Evolutionary conservation across 768 basidiomycete genomes (phyloP).

Genomic region (Russula emetica): DNA sequence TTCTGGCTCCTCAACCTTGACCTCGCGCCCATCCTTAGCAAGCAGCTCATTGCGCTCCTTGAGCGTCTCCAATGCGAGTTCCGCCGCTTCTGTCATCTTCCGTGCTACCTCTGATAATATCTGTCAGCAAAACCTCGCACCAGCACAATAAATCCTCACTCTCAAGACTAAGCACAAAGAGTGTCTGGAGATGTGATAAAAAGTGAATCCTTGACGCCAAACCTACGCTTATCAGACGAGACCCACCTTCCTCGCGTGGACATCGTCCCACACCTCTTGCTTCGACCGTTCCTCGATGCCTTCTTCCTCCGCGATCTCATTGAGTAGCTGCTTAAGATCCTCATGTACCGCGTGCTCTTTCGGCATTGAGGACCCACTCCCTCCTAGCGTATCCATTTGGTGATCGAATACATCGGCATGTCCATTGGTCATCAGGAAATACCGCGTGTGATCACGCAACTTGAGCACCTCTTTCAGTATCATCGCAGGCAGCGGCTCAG

Average conservation of each 20-base stretch:
- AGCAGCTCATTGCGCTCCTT: constrained; percentile 34
- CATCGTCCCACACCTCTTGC: constrained; percentile 43
- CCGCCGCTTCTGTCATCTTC: constrained; percentile 36
- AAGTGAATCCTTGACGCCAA: background rate
- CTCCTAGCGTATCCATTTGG: background rate
- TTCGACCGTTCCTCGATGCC: constrained; percentile 36
- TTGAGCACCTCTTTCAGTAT: constrained; percentile 38
- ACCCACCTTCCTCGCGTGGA: constrained; percentile 42
- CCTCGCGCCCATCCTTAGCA: background rate
- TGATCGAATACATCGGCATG: constrained; percentile 22
- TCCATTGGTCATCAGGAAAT: constrained; percentile 31
- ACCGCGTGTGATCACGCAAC: constrained; percentile 43
- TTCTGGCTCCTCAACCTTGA: background rate
- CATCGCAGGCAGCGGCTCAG: constrained; percentile 40
- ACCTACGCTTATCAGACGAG: background rate
- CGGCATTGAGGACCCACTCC: constrained; percentile 2
- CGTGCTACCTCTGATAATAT: constrained; percentile 34
- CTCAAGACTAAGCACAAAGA: constrained; percentile 46
- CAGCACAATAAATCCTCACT: constrained; percentile 34
- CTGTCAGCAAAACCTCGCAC: background rate
- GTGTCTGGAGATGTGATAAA: constrained; percentile 32
- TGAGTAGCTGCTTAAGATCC: constrained; percentile 37
- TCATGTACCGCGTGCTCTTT: constrained; percentile 26
- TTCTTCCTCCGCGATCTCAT: constrained; percentile 40
- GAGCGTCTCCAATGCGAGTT: constrained; percentile 34